Evolutionary conservation across 371 early-diverging fungal genomes (phyloP), one percentile per base, ranked within the genome.

Genomic region (Vairimorpha ceranae): DNA sequence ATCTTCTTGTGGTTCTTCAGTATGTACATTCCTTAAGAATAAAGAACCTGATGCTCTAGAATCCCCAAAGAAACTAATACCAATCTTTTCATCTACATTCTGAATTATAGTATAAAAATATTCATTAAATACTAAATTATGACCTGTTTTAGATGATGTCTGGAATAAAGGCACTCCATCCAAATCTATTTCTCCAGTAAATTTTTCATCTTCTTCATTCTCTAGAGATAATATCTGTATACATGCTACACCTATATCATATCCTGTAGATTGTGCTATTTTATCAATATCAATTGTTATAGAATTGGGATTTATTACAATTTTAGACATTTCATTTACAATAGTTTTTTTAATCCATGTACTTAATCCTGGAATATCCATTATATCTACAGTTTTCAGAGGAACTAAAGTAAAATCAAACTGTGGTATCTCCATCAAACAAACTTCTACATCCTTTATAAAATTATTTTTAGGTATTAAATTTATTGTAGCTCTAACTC

Each of bases 381-480:
- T 95, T 87, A 83, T 88, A 88, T 81, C 95, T 88, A 79, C 89
- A 80, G 79, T 85, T 75, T 87, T 87, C 45, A 89, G 74, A 0
- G 98, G 98, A 75, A 91, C 89, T 45, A 95, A 86, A 19, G 88
- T 87, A 86, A 93, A 96, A 83, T 94, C 93, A 67, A 96, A 87
- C 12, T 80, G 77, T 21, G 98, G 98, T 25, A 87, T 86, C 73
- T 91, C 90, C 72, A 92, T 80, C 79, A 97, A 91, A 68, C 88
- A 87, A 36, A 91, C 87, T 56, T 91, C 90, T 8, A 93, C 86
- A 0, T 87, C 87, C 77, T 90, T 89, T 60, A 94, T 87, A 75
- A 92, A 82, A 88, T 92, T 69, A 86, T 87, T 70, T 88, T 87
- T 77, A 88, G 91, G 64, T 90, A 87, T 76, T 88, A 89, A 65